Conservation (phyloP, 2,329 filamentous ascomycete genomes). For the Fusarium bulbicola region DNA sequence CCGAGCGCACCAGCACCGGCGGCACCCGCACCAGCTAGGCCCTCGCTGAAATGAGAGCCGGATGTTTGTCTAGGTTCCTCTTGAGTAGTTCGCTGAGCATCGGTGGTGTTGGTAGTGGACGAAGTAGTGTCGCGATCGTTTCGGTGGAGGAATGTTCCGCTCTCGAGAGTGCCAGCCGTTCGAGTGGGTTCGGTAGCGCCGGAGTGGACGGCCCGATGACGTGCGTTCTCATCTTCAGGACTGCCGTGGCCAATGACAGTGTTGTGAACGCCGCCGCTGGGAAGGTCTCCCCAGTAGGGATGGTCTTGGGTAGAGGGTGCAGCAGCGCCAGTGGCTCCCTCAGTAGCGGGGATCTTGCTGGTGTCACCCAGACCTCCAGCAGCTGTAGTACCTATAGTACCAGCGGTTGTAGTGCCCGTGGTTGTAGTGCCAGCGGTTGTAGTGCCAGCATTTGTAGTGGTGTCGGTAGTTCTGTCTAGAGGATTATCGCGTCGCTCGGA, state of each 20-base stretch:
- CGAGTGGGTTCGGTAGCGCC: background rate
- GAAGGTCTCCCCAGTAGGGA: conserved; percentile 36
- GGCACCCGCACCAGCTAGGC: background rate
- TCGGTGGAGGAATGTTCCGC: background rate
- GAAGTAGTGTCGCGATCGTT: background rate
- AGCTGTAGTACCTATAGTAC: background rate
- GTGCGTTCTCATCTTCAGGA: conserved; percentile 7
- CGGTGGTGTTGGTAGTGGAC: background rate
- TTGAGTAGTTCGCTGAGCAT: background rate
- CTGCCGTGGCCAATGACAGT: conserved; percentile 25
- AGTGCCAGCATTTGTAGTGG: background rate
- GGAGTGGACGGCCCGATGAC: background rate
- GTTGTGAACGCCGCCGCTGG: conserved; percentile 18
- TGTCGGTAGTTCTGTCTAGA: background rate
- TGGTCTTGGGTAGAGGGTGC: conserved; percentile 10
- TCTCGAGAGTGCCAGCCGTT: background rate
- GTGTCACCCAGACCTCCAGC: background rate
- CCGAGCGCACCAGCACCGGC: conserved; percentile 7
- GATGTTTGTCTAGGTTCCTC: background rate
- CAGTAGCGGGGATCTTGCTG: background rate
- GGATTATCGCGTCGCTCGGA: conserved; percentile 2
- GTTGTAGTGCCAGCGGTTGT: too few species aligned
- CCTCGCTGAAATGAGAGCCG: conserved; percentile 16
- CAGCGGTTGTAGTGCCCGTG: background rate
- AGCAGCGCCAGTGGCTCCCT: background rate